These are phyloP conservation scores for Yarrowia sp. DNA, from an alignment of 805 yeast genomes.

Conservation along the genomic window DNA sequence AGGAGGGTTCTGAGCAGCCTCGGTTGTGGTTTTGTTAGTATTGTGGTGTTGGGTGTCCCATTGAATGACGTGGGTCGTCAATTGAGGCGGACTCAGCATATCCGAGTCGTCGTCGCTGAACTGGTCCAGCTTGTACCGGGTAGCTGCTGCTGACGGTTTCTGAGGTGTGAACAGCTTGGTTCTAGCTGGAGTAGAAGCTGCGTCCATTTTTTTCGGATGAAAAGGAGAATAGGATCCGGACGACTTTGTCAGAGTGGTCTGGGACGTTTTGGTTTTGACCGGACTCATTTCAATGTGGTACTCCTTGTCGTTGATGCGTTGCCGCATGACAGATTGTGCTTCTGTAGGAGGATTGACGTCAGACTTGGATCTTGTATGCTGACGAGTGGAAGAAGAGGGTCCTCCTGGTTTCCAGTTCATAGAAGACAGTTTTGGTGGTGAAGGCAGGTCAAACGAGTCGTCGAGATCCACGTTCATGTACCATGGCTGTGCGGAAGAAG, in stretches of 20 bases:
- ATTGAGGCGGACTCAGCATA: constrained; percentile 29
- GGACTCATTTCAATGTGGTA: constrained; percentile 17
- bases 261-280: neutral
- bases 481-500: constrained; percentile 12
- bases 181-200: constrained; percentile 10
- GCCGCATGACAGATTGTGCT: neutral
- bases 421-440: constrained; percentile 11
- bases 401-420: neutral
- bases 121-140: neutral
- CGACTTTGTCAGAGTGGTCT: neutral
- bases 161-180: neutral
- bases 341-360: neutral
- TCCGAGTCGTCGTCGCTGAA: constrained; percentile 17
- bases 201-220: constrained; percentile 8
- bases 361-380: neutral
- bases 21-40: constrained; percentile 25
- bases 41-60: constrained; percentile 29
- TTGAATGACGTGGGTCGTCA: constrained; percentile 26
- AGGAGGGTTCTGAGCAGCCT: neutral
- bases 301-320: constrained; percentile 14
- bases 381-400: neutral
- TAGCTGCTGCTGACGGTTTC: neutral
- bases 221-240: neutral
- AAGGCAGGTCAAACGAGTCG: constrained; percentile 16
- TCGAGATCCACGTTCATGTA: constrained; percentile 14